Percentiles rank a stretch among this genome's conserved stretches.
phyloP scores from a whole-genome alignment of 2,329 filamentous ascomycete genomes.

The Phoma herbarum region DNA sequence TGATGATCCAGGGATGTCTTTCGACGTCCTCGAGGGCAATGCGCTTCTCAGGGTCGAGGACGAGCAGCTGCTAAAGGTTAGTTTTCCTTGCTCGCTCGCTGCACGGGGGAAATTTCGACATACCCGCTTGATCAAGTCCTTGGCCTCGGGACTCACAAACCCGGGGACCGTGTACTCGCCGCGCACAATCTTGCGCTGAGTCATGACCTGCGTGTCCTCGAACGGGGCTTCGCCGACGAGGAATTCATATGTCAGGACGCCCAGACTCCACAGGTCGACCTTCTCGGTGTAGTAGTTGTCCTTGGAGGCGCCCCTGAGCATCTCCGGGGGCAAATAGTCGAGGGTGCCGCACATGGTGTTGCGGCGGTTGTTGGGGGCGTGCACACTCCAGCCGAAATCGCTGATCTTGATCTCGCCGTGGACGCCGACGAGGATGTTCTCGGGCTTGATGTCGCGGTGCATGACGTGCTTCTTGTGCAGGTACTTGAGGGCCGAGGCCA shows the following conservation, averaged over 20 bases:
- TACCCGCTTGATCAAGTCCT: conserved; percentile 90
- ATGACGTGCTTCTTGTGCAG: conserved; percentile 97
- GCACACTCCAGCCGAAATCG: conserved; percentile 98
- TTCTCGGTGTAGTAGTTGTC: conserved; percentile 95
- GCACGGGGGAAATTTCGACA: too few relatives aligned
- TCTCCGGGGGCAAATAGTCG: conserved; percentile 97
- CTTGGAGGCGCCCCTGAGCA: conserved; percentile 82
- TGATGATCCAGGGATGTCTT: conserved; percentile 93
- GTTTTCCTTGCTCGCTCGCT: too few relatives aligned
- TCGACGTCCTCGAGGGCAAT: conserved; percentile 90
- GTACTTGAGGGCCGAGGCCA: conserved; percentile 89
- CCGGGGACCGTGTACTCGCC: conserved; percentile 92
- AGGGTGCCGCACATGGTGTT: conserved; percentile 97
- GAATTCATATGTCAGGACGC: conserved; percentile 96
- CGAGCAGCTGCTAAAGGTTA: conserved; percentile 63
- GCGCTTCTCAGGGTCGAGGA: conserved; percentile 92
- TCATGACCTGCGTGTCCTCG: conserved; percentile 95
- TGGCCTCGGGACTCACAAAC: conserved; percentile 89
- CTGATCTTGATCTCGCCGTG: conserved; percentile 99
- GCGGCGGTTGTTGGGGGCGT: conserved; percentile 91
- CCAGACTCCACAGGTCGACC: conserved; percentile 95
- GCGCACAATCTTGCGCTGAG: conserved; percentile 84
- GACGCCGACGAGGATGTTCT: conserved; percentile 95
- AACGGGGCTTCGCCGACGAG: conserved; percentile 95
- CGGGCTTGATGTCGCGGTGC: conserved; percentile 96